A percentile compares a stretch with the other conserved stretches of the same genome.
Evolutionary conservation across 371 early-diverging fungal species (phyloP).

Genomic region (Lichtheimia hyalospora): DNA sequence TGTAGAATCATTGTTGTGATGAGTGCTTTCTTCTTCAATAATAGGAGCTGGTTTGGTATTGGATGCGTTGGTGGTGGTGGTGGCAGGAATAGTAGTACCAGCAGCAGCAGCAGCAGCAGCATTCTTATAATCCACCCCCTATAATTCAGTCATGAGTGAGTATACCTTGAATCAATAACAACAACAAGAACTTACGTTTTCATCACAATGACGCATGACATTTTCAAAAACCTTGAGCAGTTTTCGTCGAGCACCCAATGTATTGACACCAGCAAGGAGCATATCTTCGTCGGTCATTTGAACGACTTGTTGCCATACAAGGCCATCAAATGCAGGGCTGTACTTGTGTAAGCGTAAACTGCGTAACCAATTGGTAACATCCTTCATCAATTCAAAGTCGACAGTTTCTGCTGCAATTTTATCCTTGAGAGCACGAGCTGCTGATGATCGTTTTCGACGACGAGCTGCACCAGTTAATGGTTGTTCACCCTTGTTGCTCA

Average conservation of each 20-base stretch:
- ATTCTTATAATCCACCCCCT: background rate
- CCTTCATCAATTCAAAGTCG: conserved; percentile 78
- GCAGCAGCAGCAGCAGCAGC: background rate
- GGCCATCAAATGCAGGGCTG: conserved; percentile 81
- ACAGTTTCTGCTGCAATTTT: conserved; percentile 81
- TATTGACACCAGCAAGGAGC: conserved; percentile 83
- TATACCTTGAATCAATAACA: too few species aligned
- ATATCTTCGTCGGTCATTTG: conserved; percentile 84
- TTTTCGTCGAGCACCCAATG: conserved; percentile 93
- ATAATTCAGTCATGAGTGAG: background rate
- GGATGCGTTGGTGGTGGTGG: too few species aligned
- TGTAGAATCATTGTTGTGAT: too few species aligned
- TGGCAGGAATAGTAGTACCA: too few species aligned
- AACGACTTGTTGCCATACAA: conserved; percentile 87
- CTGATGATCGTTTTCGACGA: conserved; percentile 48
- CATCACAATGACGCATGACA: conserved; percentile 58
- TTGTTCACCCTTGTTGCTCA: conserved; percentile 36
- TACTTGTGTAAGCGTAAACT: conserved; percentile 95
- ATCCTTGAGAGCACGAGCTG: conserved; percentile 63
- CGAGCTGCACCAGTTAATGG: conserved; percentile 44
- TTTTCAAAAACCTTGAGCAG: conserved; percentile 94
- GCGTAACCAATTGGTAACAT: conserved; percentile 92
- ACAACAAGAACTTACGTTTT: conserved; percentile 31
- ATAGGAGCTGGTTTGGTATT: too few species aligned
- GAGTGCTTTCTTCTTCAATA: too few species aligned